Evolutionary conservation across 1,139 yeast species (phyloP), one percentile per base, ranked within the genome.

Genomic region (Petasospora rhodanensis): DNA sequence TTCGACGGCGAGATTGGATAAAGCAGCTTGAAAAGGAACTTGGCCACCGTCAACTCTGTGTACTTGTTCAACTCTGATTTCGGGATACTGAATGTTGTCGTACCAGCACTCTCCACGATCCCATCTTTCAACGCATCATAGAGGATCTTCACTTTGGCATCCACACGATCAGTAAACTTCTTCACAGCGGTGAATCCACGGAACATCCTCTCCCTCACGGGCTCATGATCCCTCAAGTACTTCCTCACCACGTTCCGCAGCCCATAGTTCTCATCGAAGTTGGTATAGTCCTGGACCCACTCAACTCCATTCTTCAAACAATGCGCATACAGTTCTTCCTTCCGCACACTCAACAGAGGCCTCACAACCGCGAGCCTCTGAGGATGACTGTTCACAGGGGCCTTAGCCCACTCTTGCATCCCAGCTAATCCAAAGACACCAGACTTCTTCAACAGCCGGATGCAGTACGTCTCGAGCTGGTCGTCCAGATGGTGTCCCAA

Each of bases 261-360:
- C 6, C 40, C 40, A 0, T 91, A 81, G 31, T 79, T 60, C 27
- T 46, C 46, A 43, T 81, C 81, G 5, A 49, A 47, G 46, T 84
- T 84, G 0, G 91, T 77, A 2, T 59, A 50, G 51, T 84, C 95
- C 46, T 81, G 87, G 25, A 76, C 74, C 89, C 91, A 83, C 1
- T 40, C 33, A 1, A 82, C 47, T 1, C 46, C 38, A 20, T 66
- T 52, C 0, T 35, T 34, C 6, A 33, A 25, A 40, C 89, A 80
- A 8, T 74, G 71, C 0, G 59, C 53, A 8, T 64, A 56, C 7
- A 81, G 62, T 2, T 67, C 64, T 0, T 39, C 13, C 47, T 83
- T 83, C 1, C 54, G 35, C 19, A 64, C 53, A 0, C 44, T 52
- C 22, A 82, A 58, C 31, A 83, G 53, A 0, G 94, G 95, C 18